A percentile compares a stretch with the other conserved stretches of the same genome.
These are phyloP conservation scores for Meyerozyma sp. DNA, from an alignment of 1,139 yeast genomes.

Conservation along the genomic window DNA sequence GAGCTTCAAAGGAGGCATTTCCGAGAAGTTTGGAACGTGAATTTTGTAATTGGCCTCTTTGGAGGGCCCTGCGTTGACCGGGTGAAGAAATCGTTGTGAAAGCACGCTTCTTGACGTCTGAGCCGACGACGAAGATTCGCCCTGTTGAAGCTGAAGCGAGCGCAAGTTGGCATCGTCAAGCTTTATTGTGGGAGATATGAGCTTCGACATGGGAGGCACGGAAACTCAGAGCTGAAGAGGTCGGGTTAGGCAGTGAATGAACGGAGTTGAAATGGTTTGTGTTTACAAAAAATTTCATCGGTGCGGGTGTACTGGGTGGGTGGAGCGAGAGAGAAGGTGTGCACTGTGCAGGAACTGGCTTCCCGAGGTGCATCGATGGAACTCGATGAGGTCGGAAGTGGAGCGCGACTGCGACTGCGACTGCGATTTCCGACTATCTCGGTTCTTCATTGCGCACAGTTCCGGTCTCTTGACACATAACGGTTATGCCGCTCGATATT, in stretches of 20 bases:
- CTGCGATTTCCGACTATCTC: too few relatives aligned
- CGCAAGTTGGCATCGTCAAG: constrained; percentile 26
- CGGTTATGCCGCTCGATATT: constrained; percentile 75
- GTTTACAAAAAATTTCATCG: constrained; percentile 1
- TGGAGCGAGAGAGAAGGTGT: not conserved
- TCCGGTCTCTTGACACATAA: too few relatives aligned
- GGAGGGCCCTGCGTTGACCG: constrained; percentile 30
- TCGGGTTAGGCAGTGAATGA: not conserved
- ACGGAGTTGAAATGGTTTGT: not conserved
- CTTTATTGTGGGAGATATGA: constrained; percentile 32
- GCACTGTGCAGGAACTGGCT: not conserved
- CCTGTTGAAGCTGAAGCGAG: constrained; percentile 35
- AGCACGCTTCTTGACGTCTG: constrained; percentile 22
- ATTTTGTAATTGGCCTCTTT: constrained; percentile 42
- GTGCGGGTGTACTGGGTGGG: not conserved
- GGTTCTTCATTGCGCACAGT: too few relatives aligned
- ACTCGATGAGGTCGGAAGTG: too few relatives aligned
- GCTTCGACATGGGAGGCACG: constrained; percentile 12
- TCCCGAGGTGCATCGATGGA: not conserved
- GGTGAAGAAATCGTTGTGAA: constrained; percentile 33
- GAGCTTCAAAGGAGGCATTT: constrained; percentile 37
- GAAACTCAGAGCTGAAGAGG: not conserved
- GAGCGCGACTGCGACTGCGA: not conserved
- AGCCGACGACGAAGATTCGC: constrained; percentile 17
- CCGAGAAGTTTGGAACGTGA: constrained; percentile 40